These are phyloP conservation scores for Chenopodium quinoa DNA, from an alignment of 148 eudicot species.

Conservation along the genomic window DNA sequence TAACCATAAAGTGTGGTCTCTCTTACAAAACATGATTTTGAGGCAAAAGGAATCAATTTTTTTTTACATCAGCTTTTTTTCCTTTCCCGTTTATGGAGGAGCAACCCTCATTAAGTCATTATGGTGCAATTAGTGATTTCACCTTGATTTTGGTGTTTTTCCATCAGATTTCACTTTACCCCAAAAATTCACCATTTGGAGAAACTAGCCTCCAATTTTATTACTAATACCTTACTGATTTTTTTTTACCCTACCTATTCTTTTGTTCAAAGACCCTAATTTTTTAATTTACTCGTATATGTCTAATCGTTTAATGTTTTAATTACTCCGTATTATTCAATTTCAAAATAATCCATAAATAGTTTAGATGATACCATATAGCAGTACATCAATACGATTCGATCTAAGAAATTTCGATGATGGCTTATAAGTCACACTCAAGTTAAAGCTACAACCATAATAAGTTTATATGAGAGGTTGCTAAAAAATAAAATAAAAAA, in stretches of 20 bases:
- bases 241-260: neutral
- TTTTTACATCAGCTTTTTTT: conserved; percentile 31
- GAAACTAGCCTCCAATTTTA: neutral
- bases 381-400: no score
- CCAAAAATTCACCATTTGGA: conserved; percentile 37
- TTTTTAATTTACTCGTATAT: no score
- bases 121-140: conserved; percentile 41
- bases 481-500: no score
- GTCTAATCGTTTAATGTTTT: no score
- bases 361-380: no score
- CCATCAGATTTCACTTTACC: conserved; percentile 20
- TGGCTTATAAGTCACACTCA: no score
- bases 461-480: no score
- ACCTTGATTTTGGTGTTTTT: conserved; percentile 30
- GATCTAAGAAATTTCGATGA: no score
- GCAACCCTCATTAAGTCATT: conserved; percentile 35
- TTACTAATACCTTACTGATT: neutral
- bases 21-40: conserved; percentile 36
- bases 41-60: conserved; percentile 42
- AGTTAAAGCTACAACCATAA: no score
- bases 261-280: no score
- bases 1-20: conserved; percentile 27
- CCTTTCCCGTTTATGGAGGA: conserved; percentile 13
- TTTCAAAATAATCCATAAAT: no score
- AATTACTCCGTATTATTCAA: no score